These are phyloP conservation scores for Chenopodium formosanum DNA, from an alignment of 148 eudicot species.

Conservation along the genomic window DNA sequence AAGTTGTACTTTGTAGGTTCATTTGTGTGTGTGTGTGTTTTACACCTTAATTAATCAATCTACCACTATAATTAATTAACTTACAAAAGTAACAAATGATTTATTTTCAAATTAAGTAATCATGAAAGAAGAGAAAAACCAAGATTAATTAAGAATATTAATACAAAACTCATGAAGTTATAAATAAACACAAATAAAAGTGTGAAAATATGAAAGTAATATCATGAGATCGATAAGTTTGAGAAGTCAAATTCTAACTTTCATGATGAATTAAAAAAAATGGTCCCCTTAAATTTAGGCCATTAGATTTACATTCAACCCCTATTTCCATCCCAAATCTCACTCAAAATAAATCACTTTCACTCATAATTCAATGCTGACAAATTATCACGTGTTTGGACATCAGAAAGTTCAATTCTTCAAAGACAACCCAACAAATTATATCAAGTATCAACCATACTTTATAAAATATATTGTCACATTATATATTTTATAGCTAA, in stretches of 20 bases:
- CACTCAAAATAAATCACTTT: conserved; percentile 7
- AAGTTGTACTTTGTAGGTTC: neutral
- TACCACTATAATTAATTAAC: neutral
- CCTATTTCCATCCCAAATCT: conserved; percentile 17
- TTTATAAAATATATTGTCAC: too few relatives aligned
- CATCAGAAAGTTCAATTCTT: conserved; percentile 2
- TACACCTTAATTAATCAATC: neutral
- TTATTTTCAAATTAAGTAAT: conserved; percentile 9
- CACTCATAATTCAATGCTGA: conserved; percentile 13
- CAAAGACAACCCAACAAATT: conserved; percentile 1
- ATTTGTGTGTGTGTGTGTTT: neutral
- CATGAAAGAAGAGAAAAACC: neutral
- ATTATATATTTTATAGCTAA: too few relatives aligned
- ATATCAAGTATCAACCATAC: too few relatives aligned
- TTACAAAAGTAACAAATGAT: neutral
- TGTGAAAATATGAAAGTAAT: conserved; percentile 12
- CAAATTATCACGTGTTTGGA: conserved; percentile 6
- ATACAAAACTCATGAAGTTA: neutral
- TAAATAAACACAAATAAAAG: neutral
- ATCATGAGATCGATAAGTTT: neutral
- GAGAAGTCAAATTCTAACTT: conserved; percentile 5
- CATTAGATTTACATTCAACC: conserved; percentile 9
- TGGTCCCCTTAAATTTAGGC: conserved; percentile 11
- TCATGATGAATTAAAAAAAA: neutral
- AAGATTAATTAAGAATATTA: neutral